phyloP scores from a whole-genome alignment of 2,329 filamentous ascomycete species.

The Teratosphaeria epicoccoides region DNA sequence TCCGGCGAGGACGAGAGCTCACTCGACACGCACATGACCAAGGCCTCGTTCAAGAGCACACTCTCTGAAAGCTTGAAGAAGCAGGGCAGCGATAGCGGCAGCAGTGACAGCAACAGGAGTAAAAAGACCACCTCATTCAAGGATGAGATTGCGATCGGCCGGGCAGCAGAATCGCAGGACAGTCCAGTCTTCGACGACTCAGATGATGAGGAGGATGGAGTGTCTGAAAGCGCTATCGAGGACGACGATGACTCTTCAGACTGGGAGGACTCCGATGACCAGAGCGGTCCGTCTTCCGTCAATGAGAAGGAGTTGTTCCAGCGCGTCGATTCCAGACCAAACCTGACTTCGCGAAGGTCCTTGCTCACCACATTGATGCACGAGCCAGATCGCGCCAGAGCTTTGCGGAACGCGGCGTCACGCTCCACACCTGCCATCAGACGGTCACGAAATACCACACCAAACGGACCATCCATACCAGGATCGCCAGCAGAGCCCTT shows the following conservation, averaged over 20 bases:
- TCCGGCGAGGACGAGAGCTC: slow-evolving; percentile 81
- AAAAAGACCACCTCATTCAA: slow-evolving; percentile 79
- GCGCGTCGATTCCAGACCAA: slow-evolving; percentile 77
- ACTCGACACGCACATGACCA: slow-evolving; percentile 47
- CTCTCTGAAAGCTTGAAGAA: slow-evolving; percentile 43
- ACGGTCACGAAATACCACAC: slow-evolving; percentile 55
- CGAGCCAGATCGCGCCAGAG: slow-evolving; percentile 61
- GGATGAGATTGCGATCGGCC: slow-evolving; percentile 57
- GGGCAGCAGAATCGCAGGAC: slow-evolving; percentile 45
- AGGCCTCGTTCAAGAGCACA: slow-evolving; percentile 38
- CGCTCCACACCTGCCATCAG: slow-evolving; percentile 44
- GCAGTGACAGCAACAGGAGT: slow-evolving; percentile 28
- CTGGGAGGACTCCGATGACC: slow-evolving; percentile 55
- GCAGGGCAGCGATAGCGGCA: slow-evolving; percentile 2
- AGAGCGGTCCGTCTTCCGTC: slow-evolving; percentile 72
- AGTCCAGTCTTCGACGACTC: slow-evolving; percentile 51
- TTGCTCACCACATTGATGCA: slow-evolving; percentile 84
- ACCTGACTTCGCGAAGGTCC: slow-evolving; percentile 75
- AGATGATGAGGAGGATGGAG: slow-evolving; percentile 43
- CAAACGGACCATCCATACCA: slow-evolving; percentile 55
- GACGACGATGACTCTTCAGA: slow-evolving; percentile 38
- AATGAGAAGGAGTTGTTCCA: slow-evolving; percentile 68
- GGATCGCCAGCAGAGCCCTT: slow-evolving; percentile 35
- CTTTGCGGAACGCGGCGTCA: slow-evolving; percentile 56
- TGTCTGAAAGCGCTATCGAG: slow-evolving; percentile 75